Evolutionary conservation across 2,329 filamentous ascomycete species (phyloP), one percentile per base, ranked within the genome.

Genomic region (Fusarium sp.): DNA sequence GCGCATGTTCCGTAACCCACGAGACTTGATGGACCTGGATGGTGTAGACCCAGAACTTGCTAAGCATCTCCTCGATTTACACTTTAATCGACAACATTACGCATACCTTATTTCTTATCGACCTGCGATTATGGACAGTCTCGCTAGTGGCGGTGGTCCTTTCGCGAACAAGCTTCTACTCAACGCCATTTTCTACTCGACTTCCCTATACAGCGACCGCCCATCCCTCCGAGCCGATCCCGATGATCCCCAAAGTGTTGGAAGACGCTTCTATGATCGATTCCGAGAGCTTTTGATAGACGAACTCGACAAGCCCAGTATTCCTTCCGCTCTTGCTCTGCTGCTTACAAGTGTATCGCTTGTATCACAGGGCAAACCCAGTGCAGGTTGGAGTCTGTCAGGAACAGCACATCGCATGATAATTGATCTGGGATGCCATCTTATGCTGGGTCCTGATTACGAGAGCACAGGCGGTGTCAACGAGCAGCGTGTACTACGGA

Each of bases 131-230:
- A 83, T 82, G 78, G 79, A 82, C 39, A 81, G 80, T 60, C 76
- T 83, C 5, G 73, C 76, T 2, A 80, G 77, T 25, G 78, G 78
- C 0, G 76, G 77, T n/a, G 81, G 82, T 3, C 79, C 78, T 2
- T 83, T 79, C 35, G 75, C 76, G 15, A 83, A 82, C 33, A 82
- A 82, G 57, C 76, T 83, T 7, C 72, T 83, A 1, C 74, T 83
- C 19, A 83, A 83, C 63, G 80, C 81, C 21, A 83, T 84, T 15
- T 84, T 82, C 71, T 83, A 80, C 49, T 81, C 80, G 15, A 81
- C 80, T 6, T 79, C 78, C 10, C 78, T 83, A 3, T 83, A 82
- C 49, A 84, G 82, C 60, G 79, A 83, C 61, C 77, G 81, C 2
- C 66, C 77, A 2, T 79, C 79, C 21, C 75, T 83, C 11, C 79